Conservation (phyloP, 2,329 filamentous ascomycete species). For the Cryoendolithus antarcticus region DNA sequence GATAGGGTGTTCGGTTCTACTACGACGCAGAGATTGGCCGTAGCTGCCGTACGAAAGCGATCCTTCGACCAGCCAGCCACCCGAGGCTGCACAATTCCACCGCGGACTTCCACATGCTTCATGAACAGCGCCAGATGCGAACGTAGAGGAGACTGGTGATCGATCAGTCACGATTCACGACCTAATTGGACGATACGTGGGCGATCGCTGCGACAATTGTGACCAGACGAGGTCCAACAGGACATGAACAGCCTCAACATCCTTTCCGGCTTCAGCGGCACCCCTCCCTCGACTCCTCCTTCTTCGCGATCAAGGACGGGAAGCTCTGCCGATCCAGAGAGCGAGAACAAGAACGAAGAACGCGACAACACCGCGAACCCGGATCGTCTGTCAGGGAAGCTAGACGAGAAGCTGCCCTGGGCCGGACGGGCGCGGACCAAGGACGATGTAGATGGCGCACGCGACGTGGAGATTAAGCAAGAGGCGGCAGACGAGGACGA, state of each 20-base stretch:
- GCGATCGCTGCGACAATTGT: too few species aligned
- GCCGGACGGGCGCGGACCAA: conserved; percentile 4
- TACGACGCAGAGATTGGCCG: too few species aligned
- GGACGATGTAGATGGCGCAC: conserved; percentile 6
- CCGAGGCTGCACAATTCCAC: too few species aligned
- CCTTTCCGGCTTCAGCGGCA: conserved; percentile 61
- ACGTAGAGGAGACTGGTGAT: too few species aligned
- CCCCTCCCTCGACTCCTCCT: conserved; percentile 13
- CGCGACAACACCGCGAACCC: conserved; percentile 2
- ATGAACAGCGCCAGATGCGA: too few species aligned
- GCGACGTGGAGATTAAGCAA: conserved; percentile 1
- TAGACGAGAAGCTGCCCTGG: conserved; percentile 1
- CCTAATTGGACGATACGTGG: too few species aligned
- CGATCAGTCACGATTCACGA: too few species aligned
- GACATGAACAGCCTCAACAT: conserved; percentile 97
- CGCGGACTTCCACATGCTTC: too few species aligned
- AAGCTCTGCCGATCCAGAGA: conserved; percentile 13
- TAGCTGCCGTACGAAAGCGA: too few species aligned
- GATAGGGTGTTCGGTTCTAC: too few species aligned
- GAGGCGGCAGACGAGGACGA: conserved; percentile 37
- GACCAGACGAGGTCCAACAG: too few species aligned
- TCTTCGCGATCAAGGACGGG: conserved; percentile 32
- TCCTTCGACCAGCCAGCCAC: too few species aligned
- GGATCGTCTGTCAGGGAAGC: conserved; percentile 15
- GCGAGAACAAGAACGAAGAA: not conserved